Conservation (phyloP, 2,329 filamentous ascomycete species). For the Ceratocystiopsis minuta region DNA sequence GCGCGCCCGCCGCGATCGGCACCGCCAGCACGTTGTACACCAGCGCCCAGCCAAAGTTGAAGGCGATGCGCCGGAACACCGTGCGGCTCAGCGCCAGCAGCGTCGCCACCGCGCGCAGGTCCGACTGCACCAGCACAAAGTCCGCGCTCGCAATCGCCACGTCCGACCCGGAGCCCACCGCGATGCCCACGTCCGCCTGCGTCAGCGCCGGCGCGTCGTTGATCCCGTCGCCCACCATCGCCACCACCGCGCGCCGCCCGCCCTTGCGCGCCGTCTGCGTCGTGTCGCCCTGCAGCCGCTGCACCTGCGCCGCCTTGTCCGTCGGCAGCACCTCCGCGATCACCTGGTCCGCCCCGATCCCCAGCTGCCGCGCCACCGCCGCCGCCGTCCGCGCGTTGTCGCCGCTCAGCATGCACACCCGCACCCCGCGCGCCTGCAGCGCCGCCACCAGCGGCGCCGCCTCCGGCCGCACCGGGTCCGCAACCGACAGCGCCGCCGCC, state of each 20-base stretch:
- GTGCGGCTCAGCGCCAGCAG: conserved; percentile 51
- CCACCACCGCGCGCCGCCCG: conserved; percentile 35
- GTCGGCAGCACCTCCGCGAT: conserved; percentile 76
- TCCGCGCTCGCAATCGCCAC: conserved; percentile 66
- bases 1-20: conserved; percentile 62
- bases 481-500: conserved; percentile 52
- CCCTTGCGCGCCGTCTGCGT: conserved; percentile 3
- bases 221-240: conserved; percentile 80
- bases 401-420: conserved; percentile 84
- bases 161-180: conserved; percentile 68
- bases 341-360: conserved; percentile 56
- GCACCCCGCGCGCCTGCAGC: conserved; percentile 46
- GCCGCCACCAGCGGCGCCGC: conserved; percentile 44
- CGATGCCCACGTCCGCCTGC: conserved; percentile 66
- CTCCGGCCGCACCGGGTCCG: conserved; percentile 65
- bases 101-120: conserved; percentile 48
- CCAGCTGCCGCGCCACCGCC: conserved; percentile 58
- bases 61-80: conserved; percentile 61
- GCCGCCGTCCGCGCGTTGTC: conserved; percentile 75
- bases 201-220: conserved; percentile 75
- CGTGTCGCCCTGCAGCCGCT: conserved; percentile 32
- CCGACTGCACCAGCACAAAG: conserved; percentile 61
- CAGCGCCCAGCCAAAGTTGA: conserved; percentile 76
- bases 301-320: conserved; percentile 60
- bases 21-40: conserved; percentile 66